Evolutionary conservation across 345 rosid genomes (phyloP).

Genomic region (Psidium guajava): DNA sequence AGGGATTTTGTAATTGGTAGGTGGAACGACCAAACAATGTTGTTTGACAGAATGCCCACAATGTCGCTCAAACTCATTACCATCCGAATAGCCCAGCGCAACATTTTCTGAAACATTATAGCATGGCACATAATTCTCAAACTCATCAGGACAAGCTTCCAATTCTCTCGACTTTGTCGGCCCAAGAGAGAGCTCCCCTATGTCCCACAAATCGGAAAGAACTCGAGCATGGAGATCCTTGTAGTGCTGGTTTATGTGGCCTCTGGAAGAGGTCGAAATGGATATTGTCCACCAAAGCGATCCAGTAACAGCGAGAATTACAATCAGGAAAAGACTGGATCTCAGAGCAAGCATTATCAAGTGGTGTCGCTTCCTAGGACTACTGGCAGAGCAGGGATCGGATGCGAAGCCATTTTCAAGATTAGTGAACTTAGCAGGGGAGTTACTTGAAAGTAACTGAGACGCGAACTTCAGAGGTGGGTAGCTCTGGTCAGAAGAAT

Average conservation of each 20-base stretch:
- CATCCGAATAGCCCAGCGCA: constrained; percentile 39
- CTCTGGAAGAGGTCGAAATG: constrained; percentile 60
- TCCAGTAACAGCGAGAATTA: constrained; percentile 55
- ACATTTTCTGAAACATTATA: constrained; percentile 57
- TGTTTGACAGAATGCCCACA: constrained; percentile 44
- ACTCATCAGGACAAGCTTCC: constrained; percentile 60
- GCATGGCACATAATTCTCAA: constrained; percentile 82
- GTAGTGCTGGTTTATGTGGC: constrained; percentile 63
- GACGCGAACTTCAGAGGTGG: constrained; percentile 52
- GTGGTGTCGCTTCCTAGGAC: constrained; percentile 55
- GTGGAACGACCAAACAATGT: constrained; percentile 70
- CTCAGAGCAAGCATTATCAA: constrained; percentile 45
- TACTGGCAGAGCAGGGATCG: constrained; percentile 34
- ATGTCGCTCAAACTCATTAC: constrained; percentile 49
- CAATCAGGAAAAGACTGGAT: constrained; percentile 61
- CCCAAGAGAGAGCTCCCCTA: constrained; percentile 83
- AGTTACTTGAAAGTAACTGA: constrained; percentile 30
- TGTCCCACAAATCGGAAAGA: constrained; percentile 78
- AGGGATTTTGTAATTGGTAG: constrained; percentile 68
- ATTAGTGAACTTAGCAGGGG: constrained; percentile 46
- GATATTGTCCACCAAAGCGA: constrained; percentile 95
- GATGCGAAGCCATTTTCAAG: constrained; percentile 50
- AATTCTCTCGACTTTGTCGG: constrained; percentile 58
- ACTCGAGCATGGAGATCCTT: constrained; percentile 85
- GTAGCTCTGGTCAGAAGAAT: constrained; percentile 37